Percentiles rank a stretch among this genome's conserved stretches.
These are phyloP conservation scores for Trichoderma atroviride DNA, from an alignment of 2,329 filamentous ascomycete genomes.

Conservation along the genomic window DNA sequence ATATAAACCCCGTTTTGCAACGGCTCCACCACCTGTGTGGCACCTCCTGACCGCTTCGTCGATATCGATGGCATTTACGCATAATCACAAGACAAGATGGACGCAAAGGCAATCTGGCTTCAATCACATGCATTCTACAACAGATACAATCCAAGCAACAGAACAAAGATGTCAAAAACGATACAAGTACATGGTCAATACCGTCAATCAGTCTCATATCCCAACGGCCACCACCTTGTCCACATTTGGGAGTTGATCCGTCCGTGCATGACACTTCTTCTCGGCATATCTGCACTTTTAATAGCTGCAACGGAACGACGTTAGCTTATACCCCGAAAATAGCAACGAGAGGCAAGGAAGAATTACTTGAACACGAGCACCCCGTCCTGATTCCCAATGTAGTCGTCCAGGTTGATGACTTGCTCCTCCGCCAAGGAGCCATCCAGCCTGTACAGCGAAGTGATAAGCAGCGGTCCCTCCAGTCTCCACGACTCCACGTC, in stretches of 20 bases:
- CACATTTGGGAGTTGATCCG: not conserved
- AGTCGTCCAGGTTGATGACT: constrained; percentile 4
- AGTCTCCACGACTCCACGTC: constrained; percentile 14
- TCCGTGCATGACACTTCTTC: too few relatives aligned
- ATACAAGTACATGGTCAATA: not conserved
- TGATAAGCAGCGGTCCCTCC: constrained; percentile 9
- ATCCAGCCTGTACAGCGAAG: constrained; percentile 8
- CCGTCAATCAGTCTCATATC: not conserved
- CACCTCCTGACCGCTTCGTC: not conserved
- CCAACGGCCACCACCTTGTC: not conserved
- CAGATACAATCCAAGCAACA: not conserved
- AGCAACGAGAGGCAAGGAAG: not conserved
- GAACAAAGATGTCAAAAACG: not conserved
- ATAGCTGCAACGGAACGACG: not conserved
- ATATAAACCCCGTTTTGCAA: not conserved
- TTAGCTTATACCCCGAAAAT: not conserved
- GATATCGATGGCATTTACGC: not conserved
- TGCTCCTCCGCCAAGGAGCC: constrained; percentile 17
- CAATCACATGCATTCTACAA: not conserved
- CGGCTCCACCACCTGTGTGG: not conserved
- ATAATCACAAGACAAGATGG: not conserved
- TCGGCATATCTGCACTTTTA: not conserved
- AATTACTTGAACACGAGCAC: constrained; percentile 10
- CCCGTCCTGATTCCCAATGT: constrained; percentile 9
- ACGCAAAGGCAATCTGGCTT: not conserved